Evolutionary conservation across 1,284 basidiomycete species (phyloP).

Genomic region (Pascua guehoae): DNA sequence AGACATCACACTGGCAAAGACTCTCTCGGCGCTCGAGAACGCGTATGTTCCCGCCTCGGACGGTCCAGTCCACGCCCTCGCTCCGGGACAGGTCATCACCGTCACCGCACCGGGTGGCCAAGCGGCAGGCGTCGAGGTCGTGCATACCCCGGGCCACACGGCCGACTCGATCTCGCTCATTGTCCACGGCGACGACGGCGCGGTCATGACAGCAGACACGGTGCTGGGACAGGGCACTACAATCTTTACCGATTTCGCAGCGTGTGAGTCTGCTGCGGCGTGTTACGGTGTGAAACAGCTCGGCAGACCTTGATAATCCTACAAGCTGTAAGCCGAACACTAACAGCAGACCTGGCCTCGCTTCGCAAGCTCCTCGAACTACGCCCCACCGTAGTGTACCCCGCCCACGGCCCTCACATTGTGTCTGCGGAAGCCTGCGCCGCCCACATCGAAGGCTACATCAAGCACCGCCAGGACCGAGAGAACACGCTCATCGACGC

Average conservation of each 20-base stretch:
- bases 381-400: constrained; percentile 60
- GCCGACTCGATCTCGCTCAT: constrained; percentile 74
- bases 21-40: constrained; percentile 17
- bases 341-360: constrained; percentile 37
- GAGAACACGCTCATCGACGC: constrained; percentile 65
- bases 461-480: constrained; percentile 74
- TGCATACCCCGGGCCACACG: constrained; percentile 90
- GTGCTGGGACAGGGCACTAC: constrained; percentile 87
- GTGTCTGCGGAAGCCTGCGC: constrained; percentile 48
- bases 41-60: neutral
- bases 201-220: constrained; percentile 83
- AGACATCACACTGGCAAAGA: constrained; percentile 28
- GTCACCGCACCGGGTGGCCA: constrained; percentile 17
- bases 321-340: neutral
- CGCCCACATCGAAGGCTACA: constrained; percentile 63
- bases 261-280: constrained; percentile 55
- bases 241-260: constrained; percentile 77
- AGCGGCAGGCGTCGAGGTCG: constrained; percentile 55
- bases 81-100: neutral
- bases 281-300: no score
- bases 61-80: neutral
- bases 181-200: constrained; percentile 54
- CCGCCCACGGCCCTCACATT: constrained; percentile 76
- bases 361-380: constrained; percentile 41
- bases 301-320: neutral